Conservation (phyloP, 192 early-diverging fungal species). For the Umbelopsis isabellina region DNA sequence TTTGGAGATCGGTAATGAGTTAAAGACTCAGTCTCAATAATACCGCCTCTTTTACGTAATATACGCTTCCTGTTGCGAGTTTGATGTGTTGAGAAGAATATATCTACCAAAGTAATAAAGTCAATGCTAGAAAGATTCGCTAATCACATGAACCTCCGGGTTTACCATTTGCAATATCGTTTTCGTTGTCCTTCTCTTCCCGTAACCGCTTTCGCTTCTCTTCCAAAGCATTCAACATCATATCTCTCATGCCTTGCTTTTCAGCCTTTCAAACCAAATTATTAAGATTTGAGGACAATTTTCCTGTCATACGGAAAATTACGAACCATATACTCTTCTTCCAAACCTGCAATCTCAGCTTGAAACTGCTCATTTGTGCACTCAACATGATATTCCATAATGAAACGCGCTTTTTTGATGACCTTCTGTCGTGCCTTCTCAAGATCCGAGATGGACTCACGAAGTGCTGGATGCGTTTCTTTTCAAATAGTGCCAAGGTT, state of each 20-base stretch:
- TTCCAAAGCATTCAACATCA: constrained; percentile 18
- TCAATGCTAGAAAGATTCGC: neutral
- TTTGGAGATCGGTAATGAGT: constrained; percentile 1
- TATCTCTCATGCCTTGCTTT: constrained; percentile 19
- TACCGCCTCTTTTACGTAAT: constrained; percentile 10
- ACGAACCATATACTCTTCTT: constrained; percentile 8
- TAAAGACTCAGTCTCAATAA: neutral
- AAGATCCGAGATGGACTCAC: neutral
- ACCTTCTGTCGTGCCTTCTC: neutral
- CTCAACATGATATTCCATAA: constrained; percentile 10
- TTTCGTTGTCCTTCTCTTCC: constrained; percentile 14
- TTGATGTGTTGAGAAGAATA: constrained; percentile 21
- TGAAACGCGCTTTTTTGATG: neutral
- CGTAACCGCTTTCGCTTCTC: constrained; percentile 14
- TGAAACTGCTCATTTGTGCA: constrained; percentile 15
- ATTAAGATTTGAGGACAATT: neutral
- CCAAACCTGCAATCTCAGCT: constrained; percentile 12
- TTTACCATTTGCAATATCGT: constrained; percentile 19
- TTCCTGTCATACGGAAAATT: neutral
- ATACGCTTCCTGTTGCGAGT: constrained; percentile 11
- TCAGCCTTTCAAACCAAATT: neutral
- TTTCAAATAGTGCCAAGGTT: neutral
- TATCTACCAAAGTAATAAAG: neutral
- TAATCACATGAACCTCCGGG: no score
- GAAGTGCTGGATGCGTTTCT: neutral